These are phyloP conservation scores for Priceomyces fermenticarens DNA, from an alignment of 805 yeast species.

Conservation along the genomic window DNA sequence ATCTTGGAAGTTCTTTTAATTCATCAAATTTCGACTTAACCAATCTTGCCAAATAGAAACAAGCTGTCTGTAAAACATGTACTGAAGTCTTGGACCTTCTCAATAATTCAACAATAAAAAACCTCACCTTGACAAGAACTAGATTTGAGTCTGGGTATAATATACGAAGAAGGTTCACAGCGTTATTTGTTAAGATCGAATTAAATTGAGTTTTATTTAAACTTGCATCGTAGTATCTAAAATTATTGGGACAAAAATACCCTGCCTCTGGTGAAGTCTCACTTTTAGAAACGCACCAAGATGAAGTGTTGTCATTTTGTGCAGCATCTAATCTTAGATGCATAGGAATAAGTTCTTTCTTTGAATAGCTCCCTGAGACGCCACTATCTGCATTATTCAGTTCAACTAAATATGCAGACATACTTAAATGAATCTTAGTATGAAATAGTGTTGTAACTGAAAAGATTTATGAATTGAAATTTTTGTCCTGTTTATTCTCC, in stretches of 20 bases:
- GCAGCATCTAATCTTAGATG: no score
- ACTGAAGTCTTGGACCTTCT: slow-evolving; percentile 44
- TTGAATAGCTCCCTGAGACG: no score
- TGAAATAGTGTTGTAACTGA: no score
- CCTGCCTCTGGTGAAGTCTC: not conserved
- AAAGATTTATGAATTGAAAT: no score
- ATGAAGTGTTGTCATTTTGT: no score
- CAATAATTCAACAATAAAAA: slow-evolving; percentile 43
- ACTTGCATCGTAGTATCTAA: slow-evolving; percentile 37
- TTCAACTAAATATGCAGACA: no score
- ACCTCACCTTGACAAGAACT: slow-evolving; percentile 25
- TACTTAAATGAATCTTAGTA: no score
- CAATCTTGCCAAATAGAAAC: slow-evolving; percentile 60
- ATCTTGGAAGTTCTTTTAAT: slow-evolving; percentile 17
- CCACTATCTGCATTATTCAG: no score
- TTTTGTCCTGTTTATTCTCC: no score
- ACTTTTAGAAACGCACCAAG: not conserved
- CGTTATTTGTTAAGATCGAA: slow-evolving; percentile 34
- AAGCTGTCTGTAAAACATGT: slow-evolving; percentile 61
- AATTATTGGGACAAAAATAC: slow-evolving; percentile 28
- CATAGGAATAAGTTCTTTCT: no score
- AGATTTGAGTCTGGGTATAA: slow-evolving; percentile 20
- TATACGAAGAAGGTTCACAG: slow-evolving; percentile 33
- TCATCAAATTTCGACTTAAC: slow-evolving; percentile 15
- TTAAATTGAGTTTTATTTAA: slow-evolving; percentile 41